Evolutionary conservation across 2,329 filamentous ascomycete genomes (phyloP).

Genomic region (Rhynchosporium secalis): DNA sequence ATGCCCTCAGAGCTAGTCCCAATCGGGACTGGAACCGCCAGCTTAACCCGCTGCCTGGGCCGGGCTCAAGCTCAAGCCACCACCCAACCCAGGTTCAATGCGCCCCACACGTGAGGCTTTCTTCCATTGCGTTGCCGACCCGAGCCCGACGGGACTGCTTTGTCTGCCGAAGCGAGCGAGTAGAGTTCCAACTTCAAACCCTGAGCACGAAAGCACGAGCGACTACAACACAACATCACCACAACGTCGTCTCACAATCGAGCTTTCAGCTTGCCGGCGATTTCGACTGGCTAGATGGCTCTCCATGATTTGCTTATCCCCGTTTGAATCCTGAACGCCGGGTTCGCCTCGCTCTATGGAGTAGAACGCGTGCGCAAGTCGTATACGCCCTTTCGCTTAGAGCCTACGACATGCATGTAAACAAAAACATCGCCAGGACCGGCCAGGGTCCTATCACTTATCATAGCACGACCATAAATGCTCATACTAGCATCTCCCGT

Average conservation of each 20-base stretch:
- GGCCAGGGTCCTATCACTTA: constrained; percentile 8
- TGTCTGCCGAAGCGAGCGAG: neutral
- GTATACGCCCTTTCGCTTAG: constrained; percentile 12
- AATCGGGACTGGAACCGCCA: neutral
- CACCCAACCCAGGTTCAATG: neutral
- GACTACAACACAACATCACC: neutral
- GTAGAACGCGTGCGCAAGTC: constrained; percentile 1
- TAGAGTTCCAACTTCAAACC: constrained; percentile 2
- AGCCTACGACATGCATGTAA: constrained; percentile 22
- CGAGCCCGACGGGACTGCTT: constrained; percentile 5
- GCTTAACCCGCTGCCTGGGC: neutral
- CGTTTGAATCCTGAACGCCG: neutral
- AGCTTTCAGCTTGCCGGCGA: neutral
- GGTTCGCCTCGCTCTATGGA: neutral
- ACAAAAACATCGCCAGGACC: constrained; percentile 20
- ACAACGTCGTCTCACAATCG: neutral
- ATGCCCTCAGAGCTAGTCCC: neutral
- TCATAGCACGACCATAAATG: constrained; percentile 34
- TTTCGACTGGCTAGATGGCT: neutral
- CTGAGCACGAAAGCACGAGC: neutral
- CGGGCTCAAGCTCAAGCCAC: neutral
- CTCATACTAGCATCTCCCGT: constrained; percentile 28
- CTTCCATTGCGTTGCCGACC: no score
- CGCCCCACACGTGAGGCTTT: neutral
- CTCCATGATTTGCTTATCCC: neutral